Evolutionary conservation across 2,329 filamentous ascomycete species (phyloP).

Genomic region (Cryphonectria nitschkei): DNA sequence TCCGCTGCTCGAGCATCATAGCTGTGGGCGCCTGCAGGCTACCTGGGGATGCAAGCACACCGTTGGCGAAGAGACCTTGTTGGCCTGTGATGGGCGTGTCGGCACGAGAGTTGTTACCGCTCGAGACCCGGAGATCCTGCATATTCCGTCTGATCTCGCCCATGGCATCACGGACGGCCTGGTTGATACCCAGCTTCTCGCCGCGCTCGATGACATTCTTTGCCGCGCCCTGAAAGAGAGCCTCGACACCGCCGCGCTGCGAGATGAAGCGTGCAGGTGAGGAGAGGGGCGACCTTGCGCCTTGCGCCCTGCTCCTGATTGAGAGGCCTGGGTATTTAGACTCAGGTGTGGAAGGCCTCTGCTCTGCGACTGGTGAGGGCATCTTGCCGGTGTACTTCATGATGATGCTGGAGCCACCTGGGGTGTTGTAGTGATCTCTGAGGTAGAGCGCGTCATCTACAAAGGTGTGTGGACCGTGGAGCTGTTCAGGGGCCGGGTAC

Average conservation of each 20-base stretch:
- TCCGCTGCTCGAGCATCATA: slow-evolving; percentile 64
- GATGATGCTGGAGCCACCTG: slow-evolving; percentile 68
- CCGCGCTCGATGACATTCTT: slow-evolving; percentile 74
- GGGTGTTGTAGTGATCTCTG: slow-evolving; percentile 62
- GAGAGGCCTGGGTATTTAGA: slow-evolving; percentile 38
- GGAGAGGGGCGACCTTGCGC: slow-evolving; percentile 49
- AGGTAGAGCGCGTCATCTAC: slow-evolving; percentile 85
- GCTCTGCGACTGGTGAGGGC: slow-evolving; percentile 41
- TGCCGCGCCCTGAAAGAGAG: slow-evolving; percentile 74
- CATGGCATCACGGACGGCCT: slow-evolving; percentile 79
- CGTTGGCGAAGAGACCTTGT: slow-evolving; percentile 24
- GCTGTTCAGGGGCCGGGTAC: slow-evolving; percentile 70
- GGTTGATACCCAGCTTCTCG: slow-evolving; percentile 79
- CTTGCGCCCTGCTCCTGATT: slow-evolving; percentile 46
- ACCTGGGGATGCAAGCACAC: slow-evolving; percentile 33
- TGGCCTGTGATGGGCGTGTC: slow-evolving; percentile 39
- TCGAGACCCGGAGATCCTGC: slow-evolving; percentile 52
- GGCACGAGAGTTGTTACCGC: slow-evolving; percentile 41
- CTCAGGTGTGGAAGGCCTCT: slow-evolving; percentile 41
- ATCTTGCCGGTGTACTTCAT: slow-evolving; percentile 69
- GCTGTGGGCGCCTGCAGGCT: slow-evolving; percentile 41
- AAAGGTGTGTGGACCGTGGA: slow-evolving; percentile 74
- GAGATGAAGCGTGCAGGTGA: slow-evolving; percentile 55
- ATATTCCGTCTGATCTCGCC: slow-evolving; percentile 80
- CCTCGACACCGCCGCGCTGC: slow-evolving; percentile 66